Evolutionary conservation across 179 eudicot species (phyloP).

Genomic region (Spinacia oleracea): DNA sequence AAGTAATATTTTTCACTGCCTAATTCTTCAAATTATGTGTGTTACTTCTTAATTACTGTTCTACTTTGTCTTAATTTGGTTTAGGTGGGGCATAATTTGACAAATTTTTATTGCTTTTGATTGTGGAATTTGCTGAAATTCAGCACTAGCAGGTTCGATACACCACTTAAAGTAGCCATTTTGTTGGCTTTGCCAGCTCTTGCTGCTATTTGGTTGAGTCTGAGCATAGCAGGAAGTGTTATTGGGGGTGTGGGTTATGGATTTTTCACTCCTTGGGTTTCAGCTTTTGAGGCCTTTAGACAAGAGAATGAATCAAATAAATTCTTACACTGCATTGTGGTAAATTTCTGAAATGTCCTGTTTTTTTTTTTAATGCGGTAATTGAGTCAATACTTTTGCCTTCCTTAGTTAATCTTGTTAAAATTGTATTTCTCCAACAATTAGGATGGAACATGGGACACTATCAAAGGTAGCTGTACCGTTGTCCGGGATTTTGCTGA

Average conservation of each 20-base stretch:
- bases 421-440: constrained; percentile 8
- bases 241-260: constrained; percentile 92
- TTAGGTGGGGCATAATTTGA: constrained; percentile 14
- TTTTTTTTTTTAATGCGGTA: not conserved
- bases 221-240: constrained; percentile 79
- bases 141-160: constrained; percentile 73
- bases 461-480: constrained; percentile 83
- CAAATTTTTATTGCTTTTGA: constrained; percentile 4
- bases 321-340: constrained; percentile 81
- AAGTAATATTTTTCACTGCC: constrained; percentile 45
- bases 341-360: constrained; percentile 28
- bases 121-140: constrained; percentile 18
- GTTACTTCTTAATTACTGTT: not conserved
- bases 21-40: not conserved
- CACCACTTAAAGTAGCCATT: constrained; percentile 74
- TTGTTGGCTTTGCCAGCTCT: constrained; percentile 73
- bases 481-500: constrained; percentile 88
- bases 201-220: constrained; percentile 76
- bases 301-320: constrained; percentile 59
- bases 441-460: constrained; percentile 93
- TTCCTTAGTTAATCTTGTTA: constrained; percentile 14
- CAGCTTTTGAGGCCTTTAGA: constrained; percentile 90
- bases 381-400: not conserved
- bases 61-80: constrained; percentile 3
- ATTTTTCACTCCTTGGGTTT: constrained; percentile 85